Evolutionary conservation across 257 asterid species (phyloP), one percentile per base, ranked within the genome.

Genomic region (Salvia splendens): DNA sequence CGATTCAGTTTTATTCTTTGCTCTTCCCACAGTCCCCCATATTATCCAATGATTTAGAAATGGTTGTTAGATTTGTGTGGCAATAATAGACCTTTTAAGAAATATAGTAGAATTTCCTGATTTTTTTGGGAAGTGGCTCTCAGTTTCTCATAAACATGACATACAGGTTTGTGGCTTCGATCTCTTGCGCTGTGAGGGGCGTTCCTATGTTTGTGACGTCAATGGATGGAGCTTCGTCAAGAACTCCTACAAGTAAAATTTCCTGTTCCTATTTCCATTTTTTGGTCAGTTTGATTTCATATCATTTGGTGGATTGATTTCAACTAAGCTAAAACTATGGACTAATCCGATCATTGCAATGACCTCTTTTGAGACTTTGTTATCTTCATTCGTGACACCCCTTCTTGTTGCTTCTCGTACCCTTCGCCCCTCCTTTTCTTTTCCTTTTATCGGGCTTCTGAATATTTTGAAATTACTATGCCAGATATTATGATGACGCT

Each of bases 181-280:
- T 81, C 96, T 93, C 72, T 84, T 93, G 84, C 97, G 99, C 49
- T 88, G 92, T 55, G 99, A 85, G 76, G 98, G 98, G 43, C 91
- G 95, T 53, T 93, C 98, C 68, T 93, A 89, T 81, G 97, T 93
- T 64, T 92, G 97, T 81, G 98, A 89, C 78, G 97, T 93, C 72
- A 93, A 93, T 71, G 98, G 98, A 48, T 93, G 97, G 97, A 89
- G 98, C 83, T 93, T 93, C 68, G 98, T 89, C 62, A 93, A 93
- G 83, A 93, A 93, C 79, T 89, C 98, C 49, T 79, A 89, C 92
- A 93, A 90, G 99, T 93, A 73, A 69, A 66, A n/a, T 62, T 61
- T 71, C 63, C 59, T 32, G 17, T 57, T 61, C 40, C 47, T 46
- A 16, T 65, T 42, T 65, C 32, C 60, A 12, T 55, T 54, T 36